Evolutionary conservation across 2,329 filamentous ascomycete genomes (phyloP).

Genomic region (Rutstroemia sp.): DNA sequence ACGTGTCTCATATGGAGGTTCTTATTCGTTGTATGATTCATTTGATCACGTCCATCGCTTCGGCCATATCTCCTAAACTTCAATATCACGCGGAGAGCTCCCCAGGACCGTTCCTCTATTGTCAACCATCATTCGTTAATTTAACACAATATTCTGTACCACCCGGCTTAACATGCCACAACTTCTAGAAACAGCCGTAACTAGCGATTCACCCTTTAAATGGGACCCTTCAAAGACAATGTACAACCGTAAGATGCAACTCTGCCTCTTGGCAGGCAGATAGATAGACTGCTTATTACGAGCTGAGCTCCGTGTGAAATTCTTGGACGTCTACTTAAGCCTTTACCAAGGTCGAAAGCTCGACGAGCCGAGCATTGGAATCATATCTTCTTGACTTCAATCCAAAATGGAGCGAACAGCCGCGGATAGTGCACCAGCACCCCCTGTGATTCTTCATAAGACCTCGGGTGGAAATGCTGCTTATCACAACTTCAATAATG

Average conservation of each 20-base stretch:
- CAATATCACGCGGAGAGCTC: background rate
- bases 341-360: background rate
- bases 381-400: background rate
- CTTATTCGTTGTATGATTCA: background rate
- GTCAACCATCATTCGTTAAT: slow-evolving; percentile 1
- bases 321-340: background rate
- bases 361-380: background rate
- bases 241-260: background rate
- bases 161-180: background rate
- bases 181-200: background rate
- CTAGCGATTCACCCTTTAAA: background rate
- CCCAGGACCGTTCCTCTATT: background rate
- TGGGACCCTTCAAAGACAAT: background rate
- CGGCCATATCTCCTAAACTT: background rate
- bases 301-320: background rate
- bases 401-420: background rate
- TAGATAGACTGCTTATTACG: slow-evolving; percentile 1
- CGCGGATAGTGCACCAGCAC: background rate
- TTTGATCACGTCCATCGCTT: background rate
- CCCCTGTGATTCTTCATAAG: slow-evolving; percentile 10
- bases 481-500: slow-evolving; percentile 73
- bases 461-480: slow-evolving; percentile 61
- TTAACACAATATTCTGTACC: background rate
- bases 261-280: background rate
- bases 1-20: background rate